Evolutionary conservation across 2,329 filamentous ascomycete species (phyloP), one percentile per base, ranked within the genome.

Genomic region (Scytalidium sp.): DNA sequence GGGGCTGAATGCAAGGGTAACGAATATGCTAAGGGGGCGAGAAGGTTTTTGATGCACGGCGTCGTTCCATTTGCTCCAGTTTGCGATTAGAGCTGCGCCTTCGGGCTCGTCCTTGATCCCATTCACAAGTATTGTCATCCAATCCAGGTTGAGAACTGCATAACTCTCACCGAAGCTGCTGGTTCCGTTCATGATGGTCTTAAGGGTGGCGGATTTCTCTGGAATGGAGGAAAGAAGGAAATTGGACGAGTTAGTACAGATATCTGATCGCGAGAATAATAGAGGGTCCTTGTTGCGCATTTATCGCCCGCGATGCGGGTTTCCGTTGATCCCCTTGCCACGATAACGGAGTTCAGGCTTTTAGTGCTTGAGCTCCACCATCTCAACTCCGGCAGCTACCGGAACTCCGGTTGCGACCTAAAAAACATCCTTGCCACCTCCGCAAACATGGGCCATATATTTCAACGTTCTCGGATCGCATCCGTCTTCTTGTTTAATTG

Each of bases 141-240:
- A 56, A 55, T 74, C 71, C n/a, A 74, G 61, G 53, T 75, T 72
- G 40, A 73, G 67, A 49, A 73, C 60, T 1, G 68, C 70, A 53
- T 70, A 72, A 55, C 66, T 56, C 9, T 56, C 47, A 47, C 67
- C 68, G 54, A 71, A 70, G 39, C 9, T 42, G 8, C 7, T 19
- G 13, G 25, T 8, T 29, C 7, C 8, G 25, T 7, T 13, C 25
- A 29, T 29, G 25, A 13, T 29, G 25, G 25, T 29, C 13, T 8
- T 29, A 29, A 8, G 25, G 13, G 25, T 29, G 13, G n/a, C n/a
- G 13, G 25, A 29, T 7, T 13, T 29, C 7, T 29, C 13, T 29
- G 25, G 25, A 29, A 29, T 29, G 25, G 13, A 29, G 8, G 25
- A 29, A 29, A 29, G 25, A n/a, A n/a, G n/a, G n/a, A n/a, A n/a